Base-by-base conservation (phyloP, 2,329 filamentous ascomycete genomes). In the Cyphellophora attinorum region DNA sequence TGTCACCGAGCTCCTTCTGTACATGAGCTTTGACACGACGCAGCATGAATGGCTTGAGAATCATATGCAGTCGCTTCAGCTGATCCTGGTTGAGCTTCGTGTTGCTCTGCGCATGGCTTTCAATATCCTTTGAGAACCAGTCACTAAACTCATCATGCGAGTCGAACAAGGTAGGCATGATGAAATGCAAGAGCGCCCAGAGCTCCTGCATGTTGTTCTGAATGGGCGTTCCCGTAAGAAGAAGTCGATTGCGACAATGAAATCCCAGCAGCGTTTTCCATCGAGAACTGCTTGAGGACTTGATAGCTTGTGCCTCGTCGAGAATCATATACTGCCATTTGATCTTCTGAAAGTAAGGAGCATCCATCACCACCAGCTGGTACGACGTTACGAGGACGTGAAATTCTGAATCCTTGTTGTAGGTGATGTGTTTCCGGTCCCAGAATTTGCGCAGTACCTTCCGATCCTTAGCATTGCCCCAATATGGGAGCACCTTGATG, bases 141-240 rank as follows among this genome's bases (percentile, higher is more conserved):
- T 68, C 65, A 50, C 65, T 68, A 41, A 68, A 68, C 40, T 68
- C 64, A 38, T 68, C 65, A 31, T 68, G 65, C 10, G 63, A 67
- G 44, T 68, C 91, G 60, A 98, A 98, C 33, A 98, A 70, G 28
- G 85, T 94, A n/a, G 91, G 91, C 91, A 98, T 96, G 65, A 96
- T 96, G 65, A 98, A 98, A 70, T 98, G 91, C 13, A 98, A 71
- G 47, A 98, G 64, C 18, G 91, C 91, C 91, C 91, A 98, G 39
- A 98, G 64, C 61, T 98, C 89, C 61, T 96, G 91, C 91, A 98
- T 98, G 70, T 96, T 98, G 67, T 98, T 98, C 60, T 98, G 91
- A 46, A 98, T 96, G 3, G 91, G 91, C 0, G 91, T 98, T 64
- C 91, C 91, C 0, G 91, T 98, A 13, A 98, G 73, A 29, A 98